Conservation (phyloP, 768 basidiomycete species). For the Xanthoconium stramineum region DNA sequence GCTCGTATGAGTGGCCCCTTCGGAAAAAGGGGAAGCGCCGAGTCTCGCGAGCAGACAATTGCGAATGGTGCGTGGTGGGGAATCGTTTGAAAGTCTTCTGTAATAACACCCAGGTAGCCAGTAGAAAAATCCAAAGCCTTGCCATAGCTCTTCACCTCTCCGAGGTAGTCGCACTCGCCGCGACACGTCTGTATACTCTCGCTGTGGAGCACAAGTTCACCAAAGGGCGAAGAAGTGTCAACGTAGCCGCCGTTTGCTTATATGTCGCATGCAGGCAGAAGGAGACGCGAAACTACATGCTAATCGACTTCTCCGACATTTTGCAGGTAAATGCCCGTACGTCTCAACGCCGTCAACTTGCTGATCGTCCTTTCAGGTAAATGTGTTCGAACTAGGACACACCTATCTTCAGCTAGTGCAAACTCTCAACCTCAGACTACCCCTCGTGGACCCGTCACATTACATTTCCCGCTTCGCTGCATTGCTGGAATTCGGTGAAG, state of each 20-base stretch:
- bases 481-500: constrained; percentile 93
- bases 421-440: constrained; percentile 78
- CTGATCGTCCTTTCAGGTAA: constrained; percentile 55
- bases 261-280: constrained; percentile 92
- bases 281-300: constrained; percentile 91
- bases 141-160: constrained; percentile 75
- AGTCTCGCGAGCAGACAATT: constrained; percentile 89
- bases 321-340: constrained; percentile 57
- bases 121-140: constrained; percentile 78
- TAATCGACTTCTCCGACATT: constrained; percentile 98
- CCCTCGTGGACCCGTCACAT: constrained; percentile 92
- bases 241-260: constrained; percentile 93
- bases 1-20: constrained; percentile 81
- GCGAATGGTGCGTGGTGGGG: constrained; percentile 63
- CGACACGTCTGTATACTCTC: constrained; percentile 86
- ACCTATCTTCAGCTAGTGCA: constrained; percentile 94
- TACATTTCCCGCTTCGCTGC: constrained; percentile 95
- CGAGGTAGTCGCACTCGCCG: constrained; percentile 75
- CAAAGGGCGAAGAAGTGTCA: constrained; percentile 86
- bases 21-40: constrained; percentile 72
- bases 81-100: not conserved
- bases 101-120: constrained; percentile 46
- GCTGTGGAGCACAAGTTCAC: constrained; percentile 94
- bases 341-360: not conserved
- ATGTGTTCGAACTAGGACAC: constrained; percentile 95